Evolutionary conservation across 2,329 filamentous ascomycete genomes (phyloP), one percentile per base, ranked within the genome.

Genomic region (Trichoderma asperellum): DNA sequence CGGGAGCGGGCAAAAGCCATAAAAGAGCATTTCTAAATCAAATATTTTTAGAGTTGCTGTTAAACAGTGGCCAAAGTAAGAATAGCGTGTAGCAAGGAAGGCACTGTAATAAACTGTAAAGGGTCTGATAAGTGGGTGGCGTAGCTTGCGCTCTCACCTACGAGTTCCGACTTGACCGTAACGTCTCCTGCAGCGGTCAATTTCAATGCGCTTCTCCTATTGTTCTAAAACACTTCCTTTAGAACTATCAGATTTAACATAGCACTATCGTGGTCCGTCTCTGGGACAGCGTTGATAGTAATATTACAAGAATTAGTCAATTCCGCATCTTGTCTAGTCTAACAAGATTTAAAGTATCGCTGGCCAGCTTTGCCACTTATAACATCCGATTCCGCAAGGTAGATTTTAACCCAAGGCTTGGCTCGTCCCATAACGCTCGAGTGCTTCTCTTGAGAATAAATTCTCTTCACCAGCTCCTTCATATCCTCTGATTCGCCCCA

Each of bases 341-440:
- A 58, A 58, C 55, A 58, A 34, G 55, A 58, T 35, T 32, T 27
- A 58, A 58, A 58, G 21, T 27, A 58, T 35, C 7, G 8, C 27
- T 58, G 55, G 55, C 55, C 55, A 32, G 55, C 55, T 58, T 58
- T 58, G 2, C 55, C 55, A 58, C 55, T 32, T 27, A 35, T 58
- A 11, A 58, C 35, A 18, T 58, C 55, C n/a, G 55, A 58, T 58
- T 58, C 55, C 10, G 55, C 24, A 58, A 58, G 5, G 55, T 35
- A 58, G 55, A 58, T 58, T 58, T 58, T 58, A 27, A 35, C 55
- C 27, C 55, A 58, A 58, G 34, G 55, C 7, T 35, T 58, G 55
- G 55, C 55, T 16, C n/a, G 24, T 34, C 55, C 55, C 34, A 10
- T 58, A 34, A 29, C 55, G 55, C 24, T 58, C 24, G 32, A 58